phyloP scores from a whole-genome alignment of 2,329 filamentous ascomycete genomes.

The Ophiocordyceps sinensis region DNA sequence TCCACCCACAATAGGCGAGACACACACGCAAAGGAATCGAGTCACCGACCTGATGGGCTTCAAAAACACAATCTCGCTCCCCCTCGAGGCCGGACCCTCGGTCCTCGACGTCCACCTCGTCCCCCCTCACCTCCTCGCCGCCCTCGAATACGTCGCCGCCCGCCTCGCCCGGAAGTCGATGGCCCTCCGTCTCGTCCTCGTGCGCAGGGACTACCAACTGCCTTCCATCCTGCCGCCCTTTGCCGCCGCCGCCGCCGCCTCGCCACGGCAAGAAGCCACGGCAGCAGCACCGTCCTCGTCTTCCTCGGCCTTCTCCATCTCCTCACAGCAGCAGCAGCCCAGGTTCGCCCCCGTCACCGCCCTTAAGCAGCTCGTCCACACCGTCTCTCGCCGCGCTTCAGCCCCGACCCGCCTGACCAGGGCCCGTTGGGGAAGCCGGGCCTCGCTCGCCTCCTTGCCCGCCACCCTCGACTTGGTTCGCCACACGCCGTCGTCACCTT shows the following conservation, averaged over 20 bases:
- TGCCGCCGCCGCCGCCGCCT: slow-evolving; percentile 3
- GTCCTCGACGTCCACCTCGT: slow-evolving; percentile 43
- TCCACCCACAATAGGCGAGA: too few species aligned
- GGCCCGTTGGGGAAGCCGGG: background rate
- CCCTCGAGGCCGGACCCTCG: slow-evolving; percentile 47
- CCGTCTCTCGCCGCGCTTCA: slow-evolving; percentile 8
- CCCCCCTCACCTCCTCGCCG: slow-evolving; percentile 36
- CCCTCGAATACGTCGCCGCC: slow-evolving; percentile 43
- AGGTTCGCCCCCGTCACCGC: slow-evolving; percentile 14
- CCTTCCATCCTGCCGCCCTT: slow-evolving; percentile 18
- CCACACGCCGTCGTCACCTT: slow-evolving; percentile 17
- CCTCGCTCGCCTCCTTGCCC: background rate
- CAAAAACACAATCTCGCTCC: slow-evolving; percentile 45
- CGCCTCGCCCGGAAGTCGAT: slow-evolving; percentile 39
- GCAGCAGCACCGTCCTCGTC: background rate
- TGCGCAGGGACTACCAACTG: slow-evolving; percentile 41
- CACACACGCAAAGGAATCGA: too few species aligned
- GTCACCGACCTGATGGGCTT: slow-evolving; percentile 23
- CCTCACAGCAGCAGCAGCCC: too few species aligned
- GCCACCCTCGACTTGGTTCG: background rate
- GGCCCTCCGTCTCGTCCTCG: slow-evolving; percentile 42
- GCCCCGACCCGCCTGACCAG: background rate
- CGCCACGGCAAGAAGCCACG: background rate
- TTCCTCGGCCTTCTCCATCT: background rate
- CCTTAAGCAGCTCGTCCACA: slow-evolving; percentile 17